Base-by-base conservation (phyloP, 1,139 yeast genomes). In the Protomyces inouyei region DNA sequence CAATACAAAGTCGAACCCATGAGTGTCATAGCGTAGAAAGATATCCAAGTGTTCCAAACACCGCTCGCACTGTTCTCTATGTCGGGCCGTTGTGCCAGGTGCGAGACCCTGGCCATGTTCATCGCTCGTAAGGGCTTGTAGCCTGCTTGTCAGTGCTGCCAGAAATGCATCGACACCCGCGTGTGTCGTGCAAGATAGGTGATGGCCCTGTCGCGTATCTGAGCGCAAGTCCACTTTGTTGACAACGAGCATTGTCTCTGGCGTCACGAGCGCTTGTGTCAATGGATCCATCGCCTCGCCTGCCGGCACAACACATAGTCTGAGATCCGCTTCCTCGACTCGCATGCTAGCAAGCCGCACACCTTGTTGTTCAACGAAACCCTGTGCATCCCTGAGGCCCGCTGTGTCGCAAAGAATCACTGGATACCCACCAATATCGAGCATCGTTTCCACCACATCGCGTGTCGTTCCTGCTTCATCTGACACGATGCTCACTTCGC, bases 381-480 rank as follows among this genome's bases (percentile, higher is more conserved):
- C 91, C 0, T 8, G 76, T 69, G 0, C 55, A 14, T 61, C 46
- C 66, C 98, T 75, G 1, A 93, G 83, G 0, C 98, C 99, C 0
- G 99, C 99, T 0, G 98, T 92, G 73, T 93, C 98, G 1, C 95
- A 90, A 36, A 92, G 75, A 1, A 90, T 80, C 0, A 91, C 87
- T 72, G 92, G 93, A 74, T 80, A 91, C 0, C 98, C 98, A 51
- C 83, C 82, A 9, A 93, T 83, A 72, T 92, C 93, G 55, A 93
- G 74, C 0, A 92, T 88, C 0, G 91, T 83, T 69, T 91, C 95
- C 23, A 95, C 82, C 0, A 89, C 78, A 73, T 93, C 98, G 71
- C 99, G 80, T 0, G 99, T 93, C 0, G 98, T 93, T 0, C 99
- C 99, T 0, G 97, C 96, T 3, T 88, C 83, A 60, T 85, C 85